A percentile compares a stretch with the other conserved stretches of the same genome.
These are phyloP conservation scores for Corylus americana DNA, from an alignment of 306 rosid genomes.

Conservation along the genomic window DNA sequence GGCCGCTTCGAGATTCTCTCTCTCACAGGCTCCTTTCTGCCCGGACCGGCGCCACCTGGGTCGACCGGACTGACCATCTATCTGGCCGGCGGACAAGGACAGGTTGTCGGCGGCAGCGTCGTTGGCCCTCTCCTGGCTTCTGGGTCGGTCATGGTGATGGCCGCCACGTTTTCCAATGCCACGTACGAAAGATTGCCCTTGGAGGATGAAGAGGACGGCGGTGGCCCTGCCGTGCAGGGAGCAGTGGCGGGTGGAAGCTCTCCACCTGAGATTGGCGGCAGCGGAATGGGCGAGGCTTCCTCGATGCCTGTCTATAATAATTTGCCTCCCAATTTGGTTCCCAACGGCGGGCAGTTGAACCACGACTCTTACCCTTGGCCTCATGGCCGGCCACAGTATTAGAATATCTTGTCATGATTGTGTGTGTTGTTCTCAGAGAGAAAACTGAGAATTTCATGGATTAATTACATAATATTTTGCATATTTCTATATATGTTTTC, in stretches of 20 bases:
- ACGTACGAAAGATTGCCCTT: slow-evolving; percentile 75
- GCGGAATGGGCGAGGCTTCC: slow-evolving; percentile 38
- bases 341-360: slow-evolving; percentile 60
- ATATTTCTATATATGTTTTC: not conserved
- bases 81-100: slow-evolving; percentile 78
- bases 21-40: slow-evolving; percentile 63
- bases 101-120: slow-evolving; percentile 74
- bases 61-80: slow-evolving; percentile 73
- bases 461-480: not conserved
- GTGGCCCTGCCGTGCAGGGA: slow-evolving; percentile 24
- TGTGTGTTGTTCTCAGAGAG: not conserved
- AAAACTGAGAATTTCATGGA: not conserved
- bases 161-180: slow-evolving; percentile 78
- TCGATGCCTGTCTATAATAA: slow-evolving; percentile 49
- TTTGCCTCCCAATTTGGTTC: slow-evolving; percentile 46
- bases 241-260: slow-evolving; percentile 15
- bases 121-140: slow-evolving; percentile 74
- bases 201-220: slow-evolving; percentile 62
- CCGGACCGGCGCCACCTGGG: slow-evolving; percentile 66
- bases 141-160: slow-evolving; percentile 76
- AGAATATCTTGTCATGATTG: not conserved
- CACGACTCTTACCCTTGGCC: slow-evolving; percentile 75
- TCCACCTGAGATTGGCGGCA: slow-evolving; percentile 36
- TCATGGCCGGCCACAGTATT: slow-evolving; percentile 57
- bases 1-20: slow-evolving; percentile 84